These are phyloP conservation scores for Fusarium poae DNA, from an alignment of 2,329 filamentous ascomycete species.

Conservation along the genomic window DNA sequence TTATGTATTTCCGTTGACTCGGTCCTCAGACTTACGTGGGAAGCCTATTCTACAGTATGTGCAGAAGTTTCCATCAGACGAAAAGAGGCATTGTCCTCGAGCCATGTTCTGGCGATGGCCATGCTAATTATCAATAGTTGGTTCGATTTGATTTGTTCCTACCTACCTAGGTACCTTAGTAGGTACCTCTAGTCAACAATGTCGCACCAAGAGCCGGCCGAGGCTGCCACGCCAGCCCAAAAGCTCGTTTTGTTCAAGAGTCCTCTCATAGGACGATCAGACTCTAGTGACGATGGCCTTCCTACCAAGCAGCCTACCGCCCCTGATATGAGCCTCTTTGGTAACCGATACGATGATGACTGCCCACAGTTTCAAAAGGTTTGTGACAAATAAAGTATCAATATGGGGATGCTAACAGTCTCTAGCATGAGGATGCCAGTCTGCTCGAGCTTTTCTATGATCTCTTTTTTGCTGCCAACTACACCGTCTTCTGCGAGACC, in stretches of 20 bases:
- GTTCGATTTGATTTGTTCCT: not conserved
- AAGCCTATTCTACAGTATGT: constrained; percentile 3
- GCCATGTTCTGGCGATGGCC: too few relatives aligned
- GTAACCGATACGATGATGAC: constrained; percentile 43
- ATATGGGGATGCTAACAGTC: not conserved
- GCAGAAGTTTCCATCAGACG: not conserved
- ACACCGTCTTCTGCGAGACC: constrained; percentile 67
- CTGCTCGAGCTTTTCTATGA: constrained; percentile 57
- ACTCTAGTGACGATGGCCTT: constrained; percentile 26
- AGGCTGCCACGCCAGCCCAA: constrained; percentile 26
- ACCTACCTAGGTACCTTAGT: too few relatives aligned
- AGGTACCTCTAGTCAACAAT: constrained; percentile 36
- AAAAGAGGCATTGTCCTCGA: not conserved
- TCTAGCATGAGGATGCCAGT: constrained; percentile 54
- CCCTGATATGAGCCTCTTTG: constrained; percentile 45
- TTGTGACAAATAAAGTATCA: not conserved
- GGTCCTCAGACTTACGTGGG: not conserved
- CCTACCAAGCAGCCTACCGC: constrained; percentile 4
- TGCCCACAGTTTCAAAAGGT: constrained; percentile 49
- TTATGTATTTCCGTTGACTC: not conserved
- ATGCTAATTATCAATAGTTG: not conserved
- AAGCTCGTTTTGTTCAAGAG: constrained; percentile 53
- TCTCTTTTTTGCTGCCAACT: constrained; percentile 67
- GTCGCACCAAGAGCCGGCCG: constrained; percentile 20
- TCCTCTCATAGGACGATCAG: constrained; percentile 43